phyloP scores from a whole-genome alignment of 2,329 filamentous ascomycete genomes.

The Oidium heveae region DNA sequence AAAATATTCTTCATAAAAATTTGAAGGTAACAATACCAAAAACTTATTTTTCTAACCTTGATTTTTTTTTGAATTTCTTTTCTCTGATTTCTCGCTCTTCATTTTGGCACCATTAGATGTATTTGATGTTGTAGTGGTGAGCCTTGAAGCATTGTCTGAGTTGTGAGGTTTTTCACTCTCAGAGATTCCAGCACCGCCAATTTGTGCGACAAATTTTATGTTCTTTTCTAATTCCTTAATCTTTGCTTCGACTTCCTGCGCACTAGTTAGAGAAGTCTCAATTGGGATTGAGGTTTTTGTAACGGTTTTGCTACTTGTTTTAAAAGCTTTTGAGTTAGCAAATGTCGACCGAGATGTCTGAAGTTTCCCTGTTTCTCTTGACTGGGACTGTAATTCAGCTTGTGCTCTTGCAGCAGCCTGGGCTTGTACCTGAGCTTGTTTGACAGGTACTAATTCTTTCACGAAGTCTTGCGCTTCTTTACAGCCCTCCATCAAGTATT shows the following conservation, averaged over 20 bases:
- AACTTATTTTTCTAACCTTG: no score
- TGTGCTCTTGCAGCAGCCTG: constrained; percentile 5
- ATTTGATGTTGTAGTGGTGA: no score
- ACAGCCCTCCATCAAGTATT: constrained; percentile 55
- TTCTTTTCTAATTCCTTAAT: constrained; percentile 5
- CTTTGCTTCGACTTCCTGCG: constrained; percentile 4
- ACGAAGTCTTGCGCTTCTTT: constrained; percentile 49
- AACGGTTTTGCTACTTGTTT: not conserved
- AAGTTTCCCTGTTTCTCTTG: not conserved
- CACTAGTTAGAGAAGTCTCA: constrained; percentile 1
- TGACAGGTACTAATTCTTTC: constrained; percentile 21
- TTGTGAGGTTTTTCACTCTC: no score
- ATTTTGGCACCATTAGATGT: no score
- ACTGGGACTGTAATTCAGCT: constrained; percentile 2
- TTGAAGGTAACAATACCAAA: no score
- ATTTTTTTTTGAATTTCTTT: no score
- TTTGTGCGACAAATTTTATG: constrained; percentile 2
- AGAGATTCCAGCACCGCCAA: not conserved
- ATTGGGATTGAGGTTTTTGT: not conserved
- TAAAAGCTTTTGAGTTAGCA: not conserved
- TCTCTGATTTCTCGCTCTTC: no score
- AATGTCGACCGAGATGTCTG: not conserved
- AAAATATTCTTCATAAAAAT: no score
- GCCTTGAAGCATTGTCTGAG: no score
- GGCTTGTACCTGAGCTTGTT: constrained; percentile 9